These are phyloP conservation scores for Solanum hybrid DNA, from an alignment of 305 asterid genomes.

Conservation along the genomic window DNA sequence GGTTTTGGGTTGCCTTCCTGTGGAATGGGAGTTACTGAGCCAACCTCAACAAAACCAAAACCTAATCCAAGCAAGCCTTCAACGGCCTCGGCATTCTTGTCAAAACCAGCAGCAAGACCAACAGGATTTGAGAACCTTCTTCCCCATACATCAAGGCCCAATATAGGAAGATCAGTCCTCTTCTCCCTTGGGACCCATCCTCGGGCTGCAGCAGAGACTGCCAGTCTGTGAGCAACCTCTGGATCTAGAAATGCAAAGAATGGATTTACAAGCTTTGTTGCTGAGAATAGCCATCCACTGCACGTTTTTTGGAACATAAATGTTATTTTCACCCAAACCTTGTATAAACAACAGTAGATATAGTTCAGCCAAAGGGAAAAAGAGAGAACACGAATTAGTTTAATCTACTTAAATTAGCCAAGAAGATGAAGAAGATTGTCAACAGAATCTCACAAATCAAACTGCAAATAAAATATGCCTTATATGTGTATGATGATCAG, in stretches of 20 bases:
- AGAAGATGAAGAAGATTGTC: background rate
- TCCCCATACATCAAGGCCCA: conserved; percentile 86
- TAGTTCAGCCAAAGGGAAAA: background rate
- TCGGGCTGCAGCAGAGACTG: conserved; percentile 94
- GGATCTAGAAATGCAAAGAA: conserved; percentile 85
- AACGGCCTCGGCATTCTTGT: conserved; percentile 92
- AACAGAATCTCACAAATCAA: background rate
- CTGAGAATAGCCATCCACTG: conserved; percentile 97
- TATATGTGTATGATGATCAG: background rate
- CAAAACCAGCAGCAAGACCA: conserved; percentile 95
- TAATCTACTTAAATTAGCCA: background rate
- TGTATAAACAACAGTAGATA: background rate
- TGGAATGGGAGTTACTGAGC: conserved; percentile 93
- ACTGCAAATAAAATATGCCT: background rate
- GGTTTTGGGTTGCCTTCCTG: conserved; percentile 99
- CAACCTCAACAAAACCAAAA: conserved; percentile 98
- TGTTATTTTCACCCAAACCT: background rate
- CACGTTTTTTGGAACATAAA: conserved; percentile 10
- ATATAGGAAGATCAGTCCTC: conserved; percentile 67
- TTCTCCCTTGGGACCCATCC: conserved; percentile 98
- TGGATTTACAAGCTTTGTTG: conserved; percentile 90
- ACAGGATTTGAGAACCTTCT: conserved; percentile 94
- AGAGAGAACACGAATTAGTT: background rate
- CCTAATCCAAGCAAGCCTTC: conserved; percentile 94
- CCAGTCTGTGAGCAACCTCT: conserved; percentile 85